Percentiles rank a stretch among this genome's conserved stretches.
These are phyloP conservation scores for Cephaloascus albidus DNA, from an alignment of 805 yeast species.

Conservation along the genomic window DNA sequence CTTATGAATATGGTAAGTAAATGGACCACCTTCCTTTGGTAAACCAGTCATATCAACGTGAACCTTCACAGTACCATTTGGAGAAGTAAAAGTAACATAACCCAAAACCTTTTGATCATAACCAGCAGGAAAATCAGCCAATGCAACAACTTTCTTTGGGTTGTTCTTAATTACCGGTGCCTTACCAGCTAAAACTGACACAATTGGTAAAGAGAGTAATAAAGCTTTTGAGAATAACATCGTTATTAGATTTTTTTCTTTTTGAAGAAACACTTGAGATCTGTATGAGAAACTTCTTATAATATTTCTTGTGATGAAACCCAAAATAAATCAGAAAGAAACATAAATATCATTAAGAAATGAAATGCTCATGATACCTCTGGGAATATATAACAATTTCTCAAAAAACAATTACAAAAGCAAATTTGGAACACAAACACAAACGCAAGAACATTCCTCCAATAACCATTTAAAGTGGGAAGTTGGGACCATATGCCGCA, in stretches of 20 bases:
- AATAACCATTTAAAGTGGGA: too few species aligned
- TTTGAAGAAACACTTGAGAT: not conserved
- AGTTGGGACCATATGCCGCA: too few species aligned
- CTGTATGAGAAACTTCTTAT: not conserved
- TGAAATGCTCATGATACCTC: not conserved
- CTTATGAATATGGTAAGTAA: constrained; percentile 61
- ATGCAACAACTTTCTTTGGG: constrained; percentile 40
- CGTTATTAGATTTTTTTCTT: not conserved
- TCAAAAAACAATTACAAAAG: not conserved
- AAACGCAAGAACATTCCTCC: too few species aligned
- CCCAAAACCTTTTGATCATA: constrained; percentile 33
- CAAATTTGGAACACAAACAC: not conserved
- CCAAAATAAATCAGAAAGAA: not conserved
- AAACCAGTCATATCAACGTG: constrained; percentile 64
- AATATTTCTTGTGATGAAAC: not conserved
- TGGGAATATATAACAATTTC: not conserved
- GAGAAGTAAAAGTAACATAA: constrained; percentile 48
- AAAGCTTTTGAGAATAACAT: not conserved
- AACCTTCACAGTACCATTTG: constrained; percentile 53
- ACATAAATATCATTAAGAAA: not conserved
- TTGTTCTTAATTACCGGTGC: constrained; percentile 45
- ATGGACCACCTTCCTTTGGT: constrained; percentile 60
- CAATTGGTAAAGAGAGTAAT: not conserved
- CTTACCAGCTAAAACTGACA: constrained; percentile 18
- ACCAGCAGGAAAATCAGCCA: constrained; percentile 49